Base-by-base conservation (phyloP, 441 rosid genomes). In the Populus hybrid region DNA sequence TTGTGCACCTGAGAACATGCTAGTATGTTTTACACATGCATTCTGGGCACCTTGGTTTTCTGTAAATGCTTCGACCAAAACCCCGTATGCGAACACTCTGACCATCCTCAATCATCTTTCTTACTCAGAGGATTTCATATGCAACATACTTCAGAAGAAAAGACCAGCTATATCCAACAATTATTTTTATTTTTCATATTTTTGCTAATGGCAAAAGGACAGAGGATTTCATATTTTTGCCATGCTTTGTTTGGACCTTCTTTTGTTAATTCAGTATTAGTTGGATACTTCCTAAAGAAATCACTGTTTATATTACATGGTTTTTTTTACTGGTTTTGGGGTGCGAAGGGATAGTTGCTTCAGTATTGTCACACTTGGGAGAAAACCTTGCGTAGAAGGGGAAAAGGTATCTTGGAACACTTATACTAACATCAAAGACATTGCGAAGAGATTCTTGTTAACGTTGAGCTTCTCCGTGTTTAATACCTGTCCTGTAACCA, bases 1-100 rank as follows among this genome's bases (percentile, higher is more conserved):
- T 42, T 21, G 30, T 32, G 21, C 26, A 54, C 5, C 57, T 38
- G 35, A 46, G 23, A 10, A 16, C 69, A 59, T 18, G 77, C 80
- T 81, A 72, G 18, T 73, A 64, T 65, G 82, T 78, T 81, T 80
- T 87, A 84, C 98, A 94, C 97, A 95, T 95, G 83, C 99, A 95
- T 72, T 90, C 94, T 1, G 89, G 87, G 78, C 92, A 90, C 84
- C 96, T 89, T 7, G 34, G 34, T 32, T 32, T 5, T 32, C 34
- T 32, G 34, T 32, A 32, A 32, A 32, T 32, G 34, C 34, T 32
- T 32, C 34, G 34, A 32, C 34, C 34, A 32, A 32, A 32, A 32
- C 34, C 34, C 34, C 34, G 34, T 32, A 32, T 32, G 34, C 34
- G 34, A 32, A 32, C 34, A 32, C 34, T 32, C 34, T 32, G 34